Evolutionary conservation across 2,329 filamentous ascomycete genomes (phyloP).

Genomic region (Meredithiella fracta): DNA sequence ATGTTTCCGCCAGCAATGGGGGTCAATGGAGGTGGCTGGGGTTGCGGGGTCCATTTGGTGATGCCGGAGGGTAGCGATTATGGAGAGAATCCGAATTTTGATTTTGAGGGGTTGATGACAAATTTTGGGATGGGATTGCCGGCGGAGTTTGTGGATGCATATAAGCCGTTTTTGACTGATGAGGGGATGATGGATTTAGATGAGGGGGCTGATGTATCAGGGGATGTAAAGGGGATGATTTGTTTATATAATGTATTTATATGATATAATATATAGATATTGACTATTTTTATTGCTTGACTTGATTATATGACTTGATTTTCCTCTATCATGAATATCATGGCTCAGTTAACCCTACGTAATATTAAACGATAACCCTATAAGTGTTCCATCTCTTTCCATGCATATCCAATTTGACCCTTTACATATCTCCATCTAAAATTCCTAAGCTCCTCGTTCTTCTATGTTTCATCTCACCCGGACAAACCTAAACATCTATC

Average conservation of each 20-base stretch:
- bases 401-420: too few relatives aligned
- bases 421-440: too few relatives aligned
- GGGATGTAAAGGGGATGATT: background rate
- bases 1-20: background rate
- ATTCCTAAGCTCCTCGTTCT: too few relatives aligned
- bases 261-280: background rate
- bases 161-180: conserved; percentile 8
- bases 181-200: conserved; percentile 3
- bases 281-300: background rate
- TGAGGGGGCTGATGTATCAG: background rate
- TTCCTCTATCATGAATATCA: background rate
- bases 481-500: too few relatives aligned
- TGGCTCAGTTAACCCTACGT: background rate
- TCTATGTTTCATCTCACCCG: too few relatives aligned
- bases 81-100: conserved; percentile 8
- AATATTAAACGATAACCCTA: too few relatives aligned
- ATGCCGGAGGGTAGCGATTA: conserved; percentile 1
- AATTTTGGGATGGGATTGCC: conserved; percentile 15
- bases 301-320: background rate
- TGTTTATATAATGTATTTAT: background rate
- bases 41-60: conserved; percentile 1
- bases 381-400: too few relatives aligned
- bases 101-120: conserved; percentile 15
- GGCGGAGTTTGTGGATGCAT: conserved; percentile 9
- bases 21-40: background rate